Percentiles rank a stretch among this genome's conserved stretches.
phyloP scores from a whole-genome alignment of 495 filamentous ascomycete genomes.

The Pseudotulostoma volvatum region DNA sequence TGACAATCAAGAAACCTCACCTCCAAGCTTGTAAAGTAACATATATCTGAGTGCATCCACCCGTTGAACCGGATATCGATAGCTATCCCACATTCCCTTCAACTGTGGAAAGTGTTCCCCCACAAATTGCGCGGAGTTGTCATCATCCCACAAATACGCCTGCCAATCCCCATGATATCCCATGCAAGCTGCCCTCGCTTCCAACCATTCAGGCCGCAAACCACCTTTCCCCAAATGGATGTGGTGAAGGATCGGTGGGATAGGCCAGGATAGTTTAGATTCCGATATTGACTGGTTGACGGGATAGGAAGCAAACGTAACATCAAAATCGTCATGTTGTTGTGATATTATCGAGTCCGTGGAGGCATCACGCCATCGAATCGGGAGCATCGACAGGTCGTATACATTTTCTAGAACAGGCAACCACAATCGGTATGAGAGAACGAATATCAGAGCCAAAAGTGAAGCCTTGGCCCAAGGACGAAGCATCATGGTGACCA shows the following conservation, averaged over 20 bases:
- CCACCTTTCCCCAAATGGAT: slow-evolving; percentile 16
- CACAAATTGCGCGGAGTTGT: slow-evolving; percentile 41
- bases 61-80: slow-evolving; percentile 49
- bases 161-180: slow-evolving; percentile 23
- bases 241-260: slow-evolving; percentile 24
- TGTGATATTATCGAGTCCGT: slow-evolving; percentile 15
- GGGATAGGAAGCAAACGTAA: slow-evolving; percentile 22
- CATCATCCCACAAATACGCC: slow-evolving; percentile 44
- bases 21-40: slow-evolving; percentile 47
- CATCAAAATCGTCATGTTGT: slow-evolving; percentile 18
- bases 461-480: not conserved
- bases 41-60: slow-evolving; percentile 62
- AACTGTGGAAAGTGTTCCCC: slow-evolving; percentile 48
- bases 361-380: slow-evolving; percentile 12
- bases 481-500: not conserved
- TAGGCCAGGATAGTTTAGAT: slow-evolving; percentile 10
- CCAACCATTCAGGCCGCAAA: slow-evolving; percentile 13
- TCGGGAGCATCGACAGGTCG: slow-evolving; percentile 15
- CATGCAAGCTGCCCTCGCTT: slow-evolving; percentile 18
- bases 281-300: slow-evolving; percentile 12
- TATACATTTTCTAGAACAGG: slow-evolving; percentile 4
- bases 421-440: slow-evolving; percentile 2
- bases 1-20: slow-evolving; percentile 19
- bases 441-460: not conserved
- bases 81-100: slow-evolving; percentile 45